Percentiles rank a stretch among this genome's conserved stretches.
These are phyloP conservation scores for Penicillium griseofulvum DNA, from an alignment of 2,329 filamentous ascomycete genomes.

Conservation along the genomic window DNA sequence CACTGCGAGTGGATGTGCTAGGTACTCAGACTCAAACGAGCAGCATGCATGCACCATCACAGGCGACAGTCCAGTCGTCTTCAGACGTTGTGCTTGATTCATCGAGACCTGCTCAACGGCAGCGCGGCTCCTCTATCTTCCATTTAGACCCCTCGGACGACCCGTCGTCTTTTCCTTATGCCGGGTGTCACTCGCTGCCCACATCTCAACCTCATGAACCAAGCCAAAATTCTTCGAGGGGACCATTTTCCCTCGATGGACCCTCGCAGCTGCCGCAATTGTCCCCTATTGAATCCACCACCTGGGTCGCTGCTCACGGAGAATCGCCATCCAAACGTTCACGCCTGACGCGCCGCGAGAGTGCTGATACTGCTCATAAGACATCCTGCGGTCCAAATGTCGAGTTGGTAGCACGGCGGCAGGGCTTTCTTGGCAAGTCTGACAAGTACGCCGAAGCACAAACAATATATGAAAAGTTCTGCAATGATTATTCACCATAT, in stretches of 20 bases:
- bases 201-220: conserved; percentile 6
- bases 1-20: conserved; percentile 15
- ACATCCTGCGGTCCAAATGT: conserved; percentile 2
- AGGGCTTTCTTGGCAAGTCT: conserved; percentile 21
- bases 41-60: conserved; percentile 15
- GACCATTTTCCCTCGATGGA: background rate
- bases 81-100: conserved; percentile 25
- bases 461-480: conserved; percentile 38
- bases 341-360: background rate
- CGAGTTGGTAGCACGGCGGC: conserved; percentile 20
- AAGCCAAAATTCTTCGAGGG: conserved; percentile 4
- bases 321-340: conserved; percentile 16
- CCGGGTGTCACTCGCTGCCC: conserved; percentile 16
- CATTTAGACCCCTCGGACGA: conserved; percentile 11
- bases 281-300: conserved; percentile 3
- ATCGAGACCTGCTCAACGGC: conserved; percentile 19
- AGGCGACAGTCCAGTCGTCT: conserved; percentile 16
- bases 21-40: conserved; percentile 28
- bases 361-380: background rate
- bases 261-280: background rate
- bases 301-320: conserved; percentile 16
- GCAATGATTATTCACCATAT: conserved; percentile 41
- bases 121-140: conserved; percentile 10
- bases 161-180: conserved; percentile 18
- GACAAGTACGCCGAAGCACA: conserved; percentile 23